Percentiles rank a stretch among this genome's conserved stretches.
Conservation (phyloP, 179 eudicot genomes). For the Silene coronaria region DNA sequence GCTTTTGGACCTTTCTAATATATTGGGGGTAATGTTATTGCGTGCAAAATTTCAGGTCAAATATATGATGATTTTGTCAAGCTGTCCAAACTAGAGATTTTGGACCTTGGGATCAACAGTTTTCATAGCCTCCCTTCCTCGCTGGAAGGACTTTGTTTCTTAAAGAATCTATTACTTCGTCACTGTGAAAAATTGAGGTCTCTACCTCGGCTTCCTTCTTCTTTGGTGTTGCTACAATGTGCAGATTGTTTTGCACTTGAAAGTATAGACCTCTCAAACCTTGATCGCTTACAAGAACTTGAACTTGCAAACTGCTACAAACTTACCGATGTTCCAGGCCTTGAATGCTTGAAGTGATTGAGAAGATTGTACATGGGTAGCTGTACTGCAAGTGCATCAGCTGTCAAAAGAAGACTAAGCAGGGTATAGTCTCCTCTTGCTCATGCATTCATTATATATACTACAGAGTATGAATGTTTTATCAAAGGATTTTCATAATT, state of each 20-base stretch:
- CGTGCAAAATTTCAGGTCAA: conserved; percentile 38
- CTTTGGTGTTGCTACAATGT: conserved; percentile 44
- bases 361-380: conserved; percentile 50
- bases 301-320: conserved; percentile 48
- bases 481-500: background rate
- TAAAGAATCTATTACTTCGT: conserved; percentile 34
- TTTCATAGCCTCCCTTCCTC: conserved; percentile 47
- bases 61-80: conserved; percentile 44
- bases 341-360: conserved; percentile 45
- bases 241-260: conserved; percentile 43
- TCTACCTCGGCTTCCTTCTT: conserved; percentile 54
- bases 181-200: conserved; percentile 38
- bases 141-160: conserved; percentile 34
- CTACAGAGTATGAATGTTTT: background rate
- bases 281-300: conserved; percentile 36
- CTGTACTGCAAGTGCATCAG: conserved; percentile 34
- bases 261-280: conserved; percentile 42
- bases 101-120: conserved; percentile 47
- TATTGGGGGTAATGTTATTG: background rate
- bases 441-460: background rate
- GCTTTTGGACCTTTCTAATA: no score
- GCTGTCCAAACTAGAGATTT: conserved; percentile 33
- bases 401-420: conserved; percentile 30
- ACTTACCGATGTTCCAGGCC: conserved; percentile 45
- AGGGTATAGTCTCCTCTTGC: conserved; percentile 30